These are phyloP conservation scores for Aspergillus melleus DNA, from an alignment of 2,329 filamentous ascomycete genomes.

Conservation along the genomic window DNA sequence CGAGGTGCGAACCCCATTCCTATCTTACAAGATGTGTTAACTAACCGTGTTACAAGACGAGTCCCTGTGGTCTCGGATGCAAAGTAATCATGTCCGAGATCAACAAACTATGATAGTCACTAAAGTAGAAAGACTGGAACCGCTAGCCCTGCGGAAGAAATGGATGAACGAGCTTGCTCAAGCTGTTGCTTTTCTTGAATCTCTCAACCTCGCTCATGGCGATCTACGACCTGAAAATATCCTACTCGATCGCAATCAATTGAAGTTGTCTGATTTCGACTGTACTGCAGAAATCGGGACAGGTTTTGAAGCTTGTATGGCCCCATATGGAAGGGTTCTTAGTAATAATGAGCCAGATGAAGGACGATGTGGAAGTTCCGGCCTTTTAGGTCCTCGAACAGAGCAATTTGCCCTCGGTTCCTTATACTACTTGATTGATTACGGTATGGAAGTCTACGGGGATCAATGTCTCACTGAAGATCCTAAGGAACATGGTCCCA, in stretches of 20 bases:
- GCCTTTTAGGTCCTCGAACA: slow-evolving; percentile 28
- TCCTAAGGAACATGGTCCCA: slow-evolving; percentile 23
- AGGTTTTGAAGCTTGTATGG: slow-evolving; percentile 23
- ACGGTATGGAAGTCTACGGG: slow-evolving; percentile 31
- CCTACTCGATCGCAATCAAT: slow-evolving; percentile 27
- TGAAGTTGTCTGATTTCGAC: slow-evolving; percentile 33
- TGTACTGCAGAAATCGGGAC: slow-evolving; percentile 27
- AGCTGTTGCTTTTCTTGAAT: slow-evolving; percentile 34
- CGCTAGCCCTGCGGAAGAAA: slow-evolving; percentile 22
- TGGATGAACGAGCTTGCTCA: slow-evolving; percentile 36
- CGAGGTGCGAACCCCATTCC: slow-evolving; percentile 21
- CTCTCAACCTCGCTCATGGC: slow-evolving; percentile 32
- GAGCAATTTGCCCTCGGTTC: slow-evolving; percentile 34
- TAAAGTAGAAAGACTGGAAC: slow-evolving; percentile 27
- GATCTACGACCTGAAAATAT: slow-evolving; percentile 35
- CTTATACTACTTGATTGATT: slow-evolving; percentile 33
- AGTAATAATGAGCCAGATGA: slow-evolving; percentile 21
- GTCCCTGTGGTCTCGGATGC: slow-evolving; percentile 14
- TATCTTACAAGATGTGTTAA: slow-evolving; percentile 5
- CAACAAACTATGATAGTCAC: slow-evolving; percentile 22
- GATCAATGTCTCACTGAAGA: slow-evolving; percentile 27
- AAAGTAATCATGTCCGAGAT: slow-evolving; percentile 25
- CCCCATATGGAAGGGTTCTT: slow-evolving; percentile 28
- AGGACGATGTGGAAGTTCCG: slow-evolving; percentile 17
- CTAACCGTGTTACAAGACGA: no score